Conservation (phyloP, 495 filamentous ascomycete species). For the Mycothermus thermophilus region DNA sequence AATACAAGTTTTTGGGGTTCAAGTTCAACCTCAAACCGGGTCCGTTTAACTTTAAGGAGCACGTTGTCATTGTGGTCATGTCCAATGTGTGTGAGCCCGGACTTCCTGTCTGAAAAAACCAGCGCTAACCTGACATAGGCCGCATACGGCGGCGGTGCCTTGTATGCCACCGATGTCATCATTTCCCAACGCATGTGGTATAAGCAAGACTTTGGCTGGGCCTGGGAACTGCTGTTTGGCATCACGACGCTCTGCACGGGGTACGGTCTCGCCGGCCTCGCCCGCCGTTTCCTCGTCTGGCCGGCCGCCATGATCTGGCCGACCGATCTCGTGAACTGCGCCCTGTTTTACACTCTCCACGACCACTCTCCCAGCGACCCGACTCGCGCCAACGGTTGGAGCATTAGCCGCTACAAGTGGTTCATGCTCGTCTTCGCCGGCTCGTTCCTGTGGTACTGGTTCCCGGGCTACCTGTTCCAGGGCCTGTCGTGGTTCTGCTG, state of each 20-base stretch:
- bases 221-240: conserved; percentile 52
- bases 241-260: conserved; percentile 61
- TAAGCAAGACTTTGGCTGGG: conserved; percentile 34
- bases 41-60: conserved; percentile 68
- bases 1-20: conserved; percentile 44
- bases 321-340: conserved; percentile 45
- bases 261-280: conserved; percentile 57
- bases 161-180: conserved; percentile 37
- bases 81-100: conserved; percentile 33
- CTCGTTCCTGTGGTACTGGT: conserved; percentile 42
- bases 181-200: conserved; percentile 29
- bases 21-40: conserved; percentile 53
- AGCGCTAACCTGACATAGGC: conserved; percentile 17
- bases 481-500: conserved; percentile 47
- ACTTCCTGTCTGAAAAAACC: background rate
- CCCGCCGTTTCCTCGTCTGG: conserved; percentile 50
- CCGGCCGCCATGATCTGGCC: conserved; percentile 67
- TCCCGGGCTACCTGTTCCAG: conserved; percentile 45
- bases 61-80: conserved; percentile 67
- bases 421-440: conserved; percentile 46
- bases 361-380: conserved; percentile 47
- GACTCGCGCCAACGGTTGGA: conserved; percentile 47
- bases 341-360: conserved; percentile 56
- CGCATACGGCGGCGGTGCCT: conserved; percentile 33
- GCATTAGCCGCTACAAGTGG: conserved; percentile 47